These are phyloP conservation scores for Trametes cinnabarina DNA, from an alignment of 768 basidiomycete genomes.

Conservation along the genomic window DNA sequence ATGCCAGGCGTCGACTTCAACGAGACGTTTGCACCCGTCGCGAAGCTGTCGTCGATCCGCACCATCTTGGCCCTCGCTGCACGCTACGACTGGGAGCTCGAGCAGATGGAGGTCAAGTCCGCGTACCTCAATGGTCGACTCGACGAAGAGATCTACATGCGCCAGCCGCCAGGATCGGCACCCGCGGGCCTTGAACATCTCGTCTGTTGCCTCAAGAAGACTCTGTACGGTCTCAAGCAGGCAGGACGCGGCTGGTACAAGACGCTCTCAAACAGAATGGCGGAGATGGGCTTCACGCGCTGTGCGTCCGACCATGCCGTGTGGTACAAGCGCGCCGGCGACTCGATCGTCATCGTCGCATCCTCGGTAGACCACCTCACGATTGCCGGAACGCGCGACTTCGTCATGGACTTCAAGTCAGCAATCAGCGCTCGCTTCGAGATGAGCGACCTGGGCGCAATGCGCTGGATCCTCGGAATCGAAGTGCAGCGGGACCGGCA, in stretches of 20 bases:
- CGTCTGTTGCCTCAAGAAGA: constrained; percentile 27
- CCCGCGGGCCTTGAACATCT: constrained; percentile 13
- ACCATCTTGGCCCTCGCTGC: constrained; percentile 26
- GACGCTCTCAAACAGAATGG: too few relatives aligned
- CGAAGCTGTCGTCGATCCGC: constrained; percentile 20
- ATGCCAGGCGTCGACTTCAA: constrained; percentile 29
- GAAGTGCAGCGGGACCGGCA: too few relatives aligned
- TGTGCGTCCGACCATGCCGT: too few relatives aligned
- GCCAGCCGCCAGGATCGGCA: constrained; percentile 25
- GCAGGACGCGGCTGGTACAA: constrained; percentile 30
- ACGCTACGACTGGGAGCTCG: constrained; percentile 23
- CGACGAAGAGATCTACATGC: constrained; percentile 30
- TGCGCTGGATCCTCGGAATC: too few relatives aligned
- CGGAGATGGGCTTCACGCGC: too few relatives aligned
- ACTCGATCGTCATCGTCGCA: too few relatives aligned
- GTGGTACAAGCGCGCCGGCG: too few relatives aligned
- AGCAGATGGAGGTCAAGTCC: constrained; percentile 27
- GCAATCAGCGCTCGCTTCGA: too few relatives aligned
- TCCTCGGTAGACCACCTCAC: too few relatives aligned
- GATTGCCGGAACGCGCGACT: too few relatives aligned
- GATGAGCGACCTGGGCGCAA: too few relatives aligned
- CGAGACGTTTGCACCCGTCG: constrained; percentile 31
- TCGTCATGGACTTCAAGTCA: too few relatives aligned
- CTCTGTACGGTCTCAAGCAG: constrained; percentile 33
- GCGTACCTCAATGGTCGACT: constrained; percentile 31